phyloP scores from a whole-genome alignment of 2,329 filamentous ascomycete species.

The Pseudopithomyces maydicus region DNA sequence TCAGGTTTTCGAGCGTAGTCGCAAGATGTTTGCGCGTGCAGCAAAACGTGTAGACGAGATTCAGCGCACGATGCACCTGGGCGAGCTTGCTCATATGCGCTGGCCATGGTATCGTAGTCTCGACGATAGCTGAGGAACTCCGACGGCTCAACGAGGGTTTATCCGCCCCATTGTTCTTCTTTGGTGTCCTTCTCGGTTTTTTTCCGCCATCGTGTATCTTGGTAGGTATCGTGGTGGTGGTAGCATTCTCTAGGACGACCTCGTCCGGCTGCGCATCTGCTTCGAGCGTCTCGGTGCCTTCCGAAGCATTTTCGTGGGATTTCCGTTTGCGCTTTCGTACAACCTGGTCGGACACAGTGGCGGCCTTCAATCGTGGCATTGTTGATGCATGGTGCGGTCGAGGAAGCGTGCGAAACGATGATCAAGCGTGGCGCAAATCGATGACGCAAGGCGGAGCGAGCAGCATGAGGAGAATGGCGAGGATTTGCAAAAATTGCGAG shows the following conservation, averaged over 20 bases:
- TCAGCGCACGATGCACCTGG: slow-evolving; percentile 81
- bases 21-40: slow-evolving; percentile 89
- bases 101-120: slow-evolving; percentile 71
- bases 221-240: slow-evolving; percentile 56
- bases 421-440: slow-evolving; percentile 16
- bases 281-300: slow-evolving; percentile 12
- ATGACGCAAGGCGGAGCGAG: slow-evolving; percentile 28
- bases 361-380: slow-evolving; percentile 51
- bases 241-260: slow-evolving; percentile 7
- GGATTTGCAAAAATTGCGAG: not conserved
- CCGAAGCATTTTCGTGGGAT: slow-evolving; percentile 25
- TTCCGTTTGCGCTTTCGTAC: slow-evolving; percentile 52
- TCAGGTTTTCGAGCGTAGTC: slow-evolving; percentile 90
- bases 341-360: slow-evolving; percentile 51
- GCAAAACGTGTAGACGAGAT: slow-evolving; percentile 93
- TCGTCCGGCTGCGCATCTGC: slow-evolving; percentile 13
- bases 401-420: not conserved
- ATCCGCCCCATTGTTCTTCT: slow-evolving; percentile 34
- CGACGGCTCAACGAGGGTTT: slow-evolving; percentile 49
- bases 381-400: slow-evolving; percentile 18
- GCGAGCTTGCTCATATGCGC: slow-evolving; percentile 73
- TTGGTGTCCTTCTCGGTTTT: slow-evolving; percentile 54
- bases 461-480: not conserved
- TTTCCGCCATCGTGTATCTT: slow-evolving; percentile 63
- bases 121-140: slow-evolving; percentile 56